Evolutionary conservation across 148 eudicot species (phyloP), one percentile per base, ranked within the genome.

Genomic region (Mesembryanthemum crystallinum): DNA sequence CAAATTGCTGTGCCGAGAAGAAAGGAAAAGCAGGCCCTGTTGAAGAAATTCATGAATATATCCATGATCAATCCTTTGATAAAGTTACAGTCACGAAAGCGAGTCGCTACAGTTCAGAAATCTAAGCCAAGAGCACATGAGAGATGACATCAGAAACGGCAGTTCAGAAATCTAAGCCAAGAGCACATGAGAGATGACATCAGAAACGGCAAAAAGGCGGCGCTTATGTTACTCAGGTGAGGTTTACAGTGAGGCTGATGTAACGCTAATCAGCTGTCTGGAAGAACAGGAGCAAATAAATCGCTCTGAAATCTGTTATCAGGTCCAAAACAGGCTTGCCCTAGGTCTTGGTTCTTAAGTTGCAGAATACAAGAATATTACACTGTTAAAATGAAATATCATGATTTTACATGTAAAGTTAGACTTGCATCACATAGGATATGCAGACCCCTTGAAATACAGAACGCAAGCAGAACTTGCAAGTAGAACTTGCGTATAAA

Each of bases 391-490:
- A 23, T 25, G 12, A 0, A 13, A 59, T 21, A 29, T 47, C 73
- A 29, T 69, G 33, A 43, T 45, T 58, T 9, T 24, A 67, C 5
- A 43, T 39, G 0, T n/a, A 12, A n/a, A 24, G 42, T 8, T 4
- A 10, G 49, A 20, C 13, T 33, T 10, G 3, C 47, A 23, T 47
- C 5, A 67, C 1, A 42, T 37, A n/a, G 7, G 52, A n/a, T 42
- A 67, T 43, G 51, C 71, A 39, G 71, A 67, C 11, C 71, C 71
- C 71, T 33, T 27, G 52, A n/a, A 42, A 20, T 18, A 32, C 67
- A 64, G n/a, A 67, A 24, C 35, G 58, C 15, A 74, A 27, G 18
- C 17, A n/a, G n/a, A n/a, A n/a, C n/a, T n/a, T n/a, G n/a, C n/a
- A n/a, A n/a, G n/a, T n/a, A n/a, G n/a, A n/a, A n/a, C n/a, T n/a